Evolutionary conservation across 2,329 filamentous ascomycete species (phyloP).

Genomic region (Claviceps sp.): DNA sequence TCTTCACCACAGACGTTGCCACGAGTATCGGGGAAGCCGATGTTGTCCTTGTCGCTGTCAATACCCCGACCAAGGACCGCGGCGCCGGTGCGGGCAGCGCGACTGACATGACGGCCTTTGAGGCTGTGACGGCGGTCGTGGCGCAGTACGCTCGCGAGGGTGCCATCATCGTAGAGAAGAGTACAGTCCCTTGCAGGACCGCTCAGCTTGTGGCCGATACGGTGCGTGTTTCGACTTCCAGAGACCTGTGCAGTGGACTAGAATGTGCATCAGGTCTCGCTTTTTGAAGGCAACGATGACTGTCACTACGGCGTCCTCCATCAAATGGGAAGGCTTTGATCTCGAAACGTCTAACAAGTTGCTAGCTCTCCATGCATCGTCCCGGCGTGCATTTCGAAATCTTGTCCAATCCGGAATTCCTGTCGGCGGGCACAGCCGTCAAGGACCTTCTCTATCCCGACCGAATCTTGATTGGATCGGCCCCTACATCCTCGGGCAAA

Average conservation of each 20-base stretch:
- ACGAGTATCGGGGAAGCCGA: constrained; percentile 53
- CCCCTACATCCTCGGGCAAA: constrained; percentile 43
- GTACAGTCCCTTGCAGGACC: constrained; percentile 64
- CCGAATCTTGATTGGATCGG: constrained; percentile 61
- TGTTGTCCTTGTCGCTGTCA: constrained; percentile 62
- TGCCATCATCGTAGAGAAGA: constrained; percentile 70
- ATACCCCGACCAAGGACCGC: constrained; percentile 63
- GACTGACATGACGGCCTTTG: constrained; percentile 59
- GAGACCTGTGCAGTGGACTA: neutral
- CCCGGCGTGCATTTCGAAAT: constrained; percentile 58
- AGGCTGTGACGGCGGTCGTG: constrained; percentile 54
- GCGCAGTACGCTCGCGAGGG: constrained; percentile 51
- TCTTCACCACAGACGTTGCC: constrained; percentile 58
- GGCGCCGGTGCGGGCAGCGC: constrained; percentile 58
- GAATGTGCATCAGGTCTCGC: neutral
- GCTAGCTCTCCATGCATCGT: constrained; percentile 41
- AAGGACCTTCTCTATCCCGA: constrained; percentile 57
- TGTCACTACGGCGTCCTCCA: no score
- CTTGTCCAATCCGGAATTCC: constrained; percentile 69
- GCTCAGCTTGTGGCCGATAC: constrained; percentile 56
- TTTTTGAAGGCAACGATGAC: no score
- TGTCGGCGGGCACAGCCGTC: constrained; percentile 66
- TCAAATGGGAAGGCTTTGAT: no score
- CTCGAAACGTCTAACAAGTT: no score
- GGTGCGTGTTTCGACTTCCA: constrained; percentile 27